phyloP scores from a whole-genome alignment of 768 basidiomycete species.

The Xanthoconium purpureum region DNA sequence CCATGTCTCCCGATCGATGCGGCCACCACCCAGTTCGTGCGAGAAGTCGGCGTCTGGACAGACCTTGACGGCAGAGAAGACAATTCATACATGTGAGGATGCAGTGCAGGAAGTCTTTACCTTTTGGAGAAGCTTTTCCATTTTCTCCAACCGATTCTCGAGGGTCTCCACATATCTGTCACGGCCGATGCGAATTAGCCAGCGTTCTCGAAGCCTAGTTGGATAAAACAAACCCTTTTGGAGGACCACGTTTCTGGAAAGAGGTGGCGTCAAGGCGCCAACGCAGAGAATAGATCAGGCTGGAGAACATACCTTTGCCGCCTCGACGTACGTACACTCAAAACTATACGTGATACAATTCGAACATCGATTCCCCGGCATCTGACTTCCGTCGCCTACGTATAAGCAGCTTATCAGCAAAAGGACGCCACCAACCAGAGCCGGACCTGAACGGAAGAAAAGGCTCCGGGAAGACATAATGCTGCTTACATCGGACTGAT shows the following conservation, averaged over 20 bases:
- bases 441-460: constrained; percentile 1
- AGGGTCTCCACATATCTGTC: constrained; percentile 61
- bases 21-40: constrained; percentile 48
- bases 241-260: constrained; percentile 40
- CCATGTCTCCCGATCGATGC: constrained; percentile 40
- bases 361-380: constrained; percentile 52
- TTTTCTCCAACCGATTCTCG: constrained; percentile 59
- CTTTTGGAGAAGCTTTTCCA: constrained; percentile 58
- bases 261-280: background rate
- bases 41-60: constrained; percentile 63
- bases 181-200: background rate
- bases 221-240: constrained; percentile 28
- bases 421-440: too few species aligned
- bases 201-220: background rate
- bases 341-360: constrained; percentile 50
- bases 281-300: background rate
- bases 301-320: constrained; percentile 43
- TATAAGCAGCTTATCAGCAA: background rate
- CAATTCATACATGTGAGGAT: too few species aligned
- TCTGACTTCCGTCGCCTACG: constrained; percentile 59
- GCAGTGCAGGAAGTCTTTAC: too few species aligned
- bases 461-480: background rate
- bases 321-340: constrained; percentile 54
- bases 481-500: constrained; percentile 25
- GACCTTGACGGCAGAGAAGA: constrained; percentile 40